A percentile compares a stretch with the other conserved stretches of the same genome.
phyloP scores from a whole-genome alignment of 352 stramenopile species.

The Pythium plurisporium region DNA sequence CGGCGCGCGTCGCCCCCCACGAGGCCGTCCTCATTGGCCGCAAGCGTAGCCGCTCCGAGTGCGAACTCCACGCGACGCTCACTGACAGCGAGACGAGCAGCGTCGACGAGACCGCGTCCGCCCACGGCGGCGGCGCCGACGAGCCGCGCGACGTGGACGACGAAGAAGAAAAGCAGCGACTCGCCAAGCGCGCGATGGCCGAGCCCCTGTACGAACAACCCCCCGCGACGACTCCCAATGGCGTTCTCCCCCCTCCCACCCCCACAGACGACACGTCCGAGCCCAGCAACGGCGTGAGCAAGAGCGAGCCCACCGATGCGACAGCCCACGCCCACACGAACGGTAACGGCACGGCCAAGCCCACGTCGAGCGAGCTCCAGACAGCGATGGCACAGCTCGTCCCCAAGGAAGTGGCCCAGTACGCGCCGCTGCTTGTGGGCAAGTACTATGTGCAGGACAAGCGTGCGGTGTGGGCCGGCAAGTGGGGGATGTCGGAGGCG shows the following conservation, averaged over 20 bases:
- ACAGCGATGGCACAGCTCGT: slow-evolving; percentile 28
- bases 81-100: slow-evolving; percentile 9
- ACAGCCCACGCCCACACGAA: slow-evolving; percentile 2
- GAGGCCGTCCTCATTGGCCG: slow-evolving; percentile 9
- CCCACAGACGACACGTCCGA: neutral
- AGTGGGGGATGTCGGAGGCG: slow-evolving; percentile 82
- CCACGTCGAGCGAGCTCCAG: slow-evolving; percentile 6
- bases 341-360: neutral
- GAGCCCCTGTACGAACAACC: slow-evolving; percentile 9
- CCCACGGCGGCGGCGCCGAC: neutral
- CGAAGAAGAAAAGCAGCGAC: neutral
- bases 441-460: slow-evolving; percentile 87
- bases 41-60: slow-evolving; percentile 19
- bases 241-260: too few relatives aligned
- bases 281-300: neutral
- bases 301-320: neutral
- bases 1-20: slow-evolving; percentile 10
- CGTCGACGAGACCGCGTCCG: slow-evolving; percentile 1
- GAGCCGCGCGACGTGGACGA: neutral
- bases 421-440: slow-evolving; percentile 64
- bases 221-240: slow-evolving; percentile 1
- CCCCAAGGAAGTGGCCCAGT: slow-evolving; percentile 55
- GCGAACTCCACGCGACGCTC: slow-evolving; percentile 11
- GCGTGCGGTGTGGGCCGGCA: slow-evolving; percentile 67
- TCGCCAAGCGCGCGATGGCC: slow-evolving; percentile 15